Percentiles rank a stretch among this genome's conserved stretches.
These are phyloP conservation scores for Anastatica hierochuntica DNA, from an alignment of 345 rosid species.

Conservation along the genomic window DNA sequence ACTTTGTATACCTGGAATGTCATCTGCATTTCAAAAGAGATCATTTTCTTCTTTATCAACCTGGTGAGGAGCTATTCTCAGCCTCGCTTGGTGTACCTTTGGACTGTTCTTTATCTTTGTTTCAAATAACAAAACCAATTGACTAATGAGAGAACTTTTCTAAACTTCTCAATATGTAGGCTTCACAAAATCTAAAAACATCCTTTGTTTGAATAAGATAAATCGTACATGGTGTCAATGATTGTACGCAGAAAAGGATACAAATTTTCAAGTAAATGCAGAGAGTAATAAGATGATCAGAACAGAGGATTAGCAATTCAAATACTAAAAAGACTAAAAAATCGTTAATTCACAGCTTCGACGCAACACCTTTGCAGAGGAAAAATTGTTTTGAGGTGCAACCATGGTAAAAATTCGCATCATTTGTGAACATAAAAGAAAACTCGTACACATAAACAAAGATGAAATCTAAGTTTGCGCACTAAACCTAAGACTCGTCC, in stretches of 20 bases:
- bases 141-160: neutral
- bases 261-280: too few relatives aligned
- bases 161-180: neutral
- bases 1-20: slow-evolving; percentile 53
- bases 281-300: neutral
- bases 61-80: slow-evolving; percentile 31
- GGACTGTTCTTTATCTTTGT: slow-evolving; percentile 56
- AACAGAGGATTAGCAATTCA: neutral
- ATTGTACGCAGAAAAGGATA: too few relatives aligned
- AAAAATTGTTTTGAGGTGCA: too few relatives aligned
- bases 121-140: neutral
- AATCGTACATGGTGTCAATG: too few relatives aligned
- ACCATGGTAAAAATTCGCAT: neutral
- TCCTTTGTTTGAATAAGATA: too few relatives aligned
- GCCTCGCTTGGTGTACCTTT: slow-evolving; percentile 33
- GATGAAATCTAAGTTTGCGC: slow-evolving; percentile 4
- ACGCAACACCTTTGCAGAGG: neutral
- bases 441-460: neutral
- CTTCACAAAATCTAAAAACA: too few relatives aligned
- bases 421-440: slow-evolving; percentile 13
- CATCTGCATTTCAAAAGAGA: slow-evolving; percentile 65
- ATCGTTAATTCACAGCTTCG: slow-evolving; percentile 2
- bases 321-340: neutral
- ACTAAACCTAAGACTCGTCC: too few relatives aligned
- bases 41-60: slow-evolving; percentile 52